phyloP scores from a whole-genome alignment of 371 early-diverging fungal species.

The Mucor velutinosus region DNA sequence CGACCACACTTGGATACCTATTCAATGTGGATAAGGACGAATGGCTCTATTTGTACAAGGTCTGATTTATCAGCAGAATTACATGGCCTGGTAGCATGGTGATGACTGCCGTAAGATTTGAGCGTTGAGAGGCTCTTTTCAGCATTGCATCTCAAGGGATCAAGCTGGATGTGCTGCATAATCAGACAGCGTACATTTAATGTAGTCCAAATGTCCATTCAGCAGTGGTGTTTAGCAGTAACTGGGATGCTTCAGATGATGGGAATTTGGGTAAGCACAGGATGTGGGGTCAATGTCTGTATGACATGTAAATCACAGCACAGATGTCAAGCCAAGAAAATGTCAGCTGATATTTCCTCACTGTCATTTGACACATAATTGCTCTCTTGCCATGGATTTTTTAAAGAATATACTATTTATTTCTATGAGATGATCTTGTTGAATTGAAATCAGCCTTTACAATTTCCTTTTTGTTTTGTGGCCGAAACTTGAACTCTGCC shows the following conservation, averaged over 20 bases:
- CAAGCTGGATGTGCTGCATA: neutral
- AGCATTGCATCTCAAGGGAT: neutral
- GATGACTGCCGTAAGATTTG: neutral
- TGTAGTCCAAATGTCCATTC: neutral
- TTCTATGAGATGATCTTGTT: slow-evolving; percentile 16
- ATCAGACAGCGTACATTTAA: neutral
- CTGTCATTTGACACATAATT: no score
- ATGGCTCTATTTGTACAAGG: neutral
- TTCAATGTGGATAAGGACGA: neutral
- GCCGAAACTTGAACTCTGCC: slow-evolving; percentile 55
- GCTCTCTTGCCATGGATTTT: no score
- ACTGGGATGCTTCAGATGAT: neutral
- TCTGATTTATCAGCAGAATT: neutral
- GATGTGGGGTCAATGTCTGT: slow-evolving; percentile 30
- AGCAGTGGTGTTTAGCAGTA: no score
- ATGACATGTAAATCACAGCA: neutral
- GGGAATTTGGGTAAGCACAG: slow-evolving; percentile 11
- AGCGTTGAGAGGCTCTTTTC: neutral
- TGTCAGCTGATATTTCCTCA: neutral
- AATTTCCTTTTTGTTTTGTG: slow-evolving; percentile 8
- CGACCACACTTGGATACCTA: neutral
- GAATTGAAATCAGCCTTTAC: slow-evolving; percentile 24
- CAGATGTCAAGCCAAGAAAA: neutral
- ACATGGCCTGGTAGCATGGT: neutral
- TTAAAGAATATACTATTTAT: slow-evolving; percentile 6